Evolutionary conservation across 331 rosid species (phyloP).

Genomic region (Telfairia occidentalis): DNA sequence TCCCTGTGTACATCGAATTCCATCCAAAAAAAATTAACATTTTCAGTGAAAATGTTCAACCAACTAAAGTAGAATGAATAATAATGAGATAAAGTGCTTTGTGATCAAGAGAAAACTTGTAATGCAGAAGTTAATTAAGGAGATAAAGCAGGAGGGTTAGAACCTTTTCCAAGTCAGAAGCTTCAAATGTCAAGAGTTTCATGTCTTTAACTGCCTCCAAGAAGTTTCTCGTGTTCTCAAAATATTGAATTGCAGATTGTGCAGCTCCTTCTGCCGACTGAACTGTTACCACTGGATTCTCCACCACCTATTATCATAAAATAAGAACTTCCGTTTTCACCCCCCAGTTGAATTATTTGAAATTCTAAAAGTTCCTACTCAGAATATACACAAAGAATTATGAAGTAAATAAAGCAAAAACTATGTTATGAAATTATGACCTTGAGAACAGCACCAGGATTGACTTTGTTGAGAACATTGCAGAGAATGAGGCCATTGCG

Average conservation of each 20-base stretch:
- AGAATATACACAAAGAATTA: background rate
- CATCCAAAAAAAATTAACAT: background rate
- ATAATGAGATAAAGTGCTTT: background rate
- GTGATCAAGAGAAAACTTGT: background rate
- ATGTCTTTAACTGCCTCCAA: conserved; percentile 80
- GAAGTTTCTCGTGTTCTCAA: conserved; percentile 93
- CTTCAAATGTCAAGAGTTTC: conserved; percentile 89
- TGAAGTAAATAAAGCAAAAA: background rate
- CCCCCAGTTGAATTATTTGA: background rate
- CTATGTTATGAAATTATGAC: conserved; percentile 21
- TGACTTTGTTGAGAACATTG: conserved; percentile 93
- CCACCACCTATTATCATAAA: conserved; percentile 52
- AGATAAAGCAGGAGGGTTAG: background rate
- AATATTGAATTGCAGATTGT: conserved; percentile 94
- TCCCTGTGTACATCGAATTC: conserved; percentile 36
- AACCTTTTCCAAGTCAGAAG: conserved; percentile 94
- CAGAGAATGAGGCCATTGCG: conserved; percentile 94
- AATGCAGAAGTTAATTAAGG: background rate
- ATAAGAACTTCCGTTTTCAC: background rate
- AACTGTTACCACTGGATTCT: conserved; percentile 54
- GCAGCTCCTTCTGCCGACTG: conserved; percentile 80
- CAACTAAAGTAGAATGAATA: background rate
- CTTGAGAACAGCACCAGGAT: conserved; percentile 85
- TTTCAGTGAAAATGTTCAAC: background rate
- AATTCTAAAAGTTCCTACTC: background rate